These are phyloP conservation scores for Pisolithus tinctorius DNA, from an alignment of 768 basidiomycete species.

Conservation along the genomic window DNA sequence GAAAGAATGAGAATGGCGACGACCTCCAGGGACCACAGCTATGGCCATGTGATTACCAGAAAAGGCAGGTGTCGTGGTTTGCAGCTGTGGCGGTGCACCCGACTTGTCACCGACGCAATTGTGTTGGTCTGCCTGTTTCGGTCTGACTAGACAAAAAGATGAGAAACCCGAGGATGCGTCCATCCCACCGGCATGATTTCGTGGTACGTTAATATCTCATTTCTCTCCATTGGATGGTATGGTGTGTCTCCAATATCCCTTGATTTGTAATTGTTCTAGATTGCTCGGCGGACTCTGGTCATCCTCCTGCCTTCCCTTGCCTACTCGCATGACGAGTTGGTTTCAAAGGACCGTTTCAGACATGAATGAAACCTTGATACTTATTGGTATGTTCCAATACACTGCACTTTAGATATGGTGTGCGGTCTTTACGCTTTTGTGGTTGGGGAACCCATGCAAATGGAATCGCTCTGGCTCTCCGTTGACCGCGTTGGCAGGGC, in stretches of 20 bases:
- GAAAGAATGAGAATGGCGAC: background rate
- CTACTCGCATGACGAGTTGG: background rate
- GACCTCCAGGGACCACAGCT: background rate
- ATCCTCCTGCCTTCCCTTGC: background rate
- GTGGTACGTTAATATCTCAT: background rate
- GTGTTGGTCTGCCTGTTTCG: background rate
- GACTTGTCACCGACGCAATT: constrained; percentile 18
- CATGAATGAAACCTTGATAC: background rate
- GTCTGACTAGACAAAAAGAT: constrained; percentile 13
- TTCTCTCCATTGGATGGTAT: background rate
- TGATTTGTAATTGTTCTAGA: constrained; percentile 1
- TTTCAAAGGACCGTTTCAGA: background rate
- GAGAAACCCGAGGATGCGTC: background rate
- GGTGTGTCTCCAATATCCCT: background rate
- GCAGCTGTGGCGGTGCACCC: constrained; percentile 14
- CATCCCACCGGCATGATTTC: background rate
- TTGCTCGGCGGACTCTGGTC: too few species aligned
- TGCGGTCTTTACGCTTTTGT: constrained; percentile 13
- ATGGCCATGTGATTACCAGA: constrained; percentile 1
- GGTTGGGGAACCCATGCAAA: background rate
- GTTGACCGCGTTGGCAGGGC: background rate
- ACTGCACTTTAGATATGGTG: too few species aligned
- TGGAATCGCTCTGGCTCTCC: too few species aligned
- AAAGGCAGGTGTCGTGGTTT: constrained; percentile 20
- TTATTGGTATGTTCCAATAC: background rate